Evolutionary conservation across 1,284 basidiomycete species (phyloP).

Genomic region (Earliella scabrosa): DNA sequence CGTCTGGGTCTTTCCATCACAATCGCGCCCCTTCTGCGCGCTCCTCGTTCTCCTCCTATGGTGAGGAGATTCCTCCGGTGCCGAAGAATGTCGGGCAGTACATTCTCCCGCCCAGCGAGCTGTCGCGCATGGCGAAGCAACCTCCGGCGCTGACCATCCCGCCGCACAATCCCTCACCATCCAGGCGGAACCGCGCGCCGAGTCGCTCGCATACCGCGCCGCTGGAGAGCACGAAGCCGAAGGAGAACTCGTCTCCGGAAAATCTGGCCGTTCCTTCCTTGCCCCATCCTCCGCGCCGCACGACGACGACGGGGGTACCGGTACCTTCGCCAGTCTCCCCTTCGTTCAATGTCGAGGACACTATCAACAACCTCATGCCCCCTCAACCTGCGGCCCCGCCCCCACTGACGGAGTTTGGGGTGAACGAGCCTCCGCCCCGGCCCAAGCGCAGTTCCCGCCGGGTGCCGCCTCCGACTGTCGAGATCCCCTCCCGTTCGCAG

Average conservation of each 20-base stretch:
- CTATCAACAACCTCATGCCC: constrained; percentile 35
- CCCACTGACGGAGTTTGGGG: constrained; percentile 34
- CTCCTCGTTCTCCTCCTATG: constrained; percentile 62
- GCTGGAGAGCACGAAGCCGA: constrained; percentile 6
- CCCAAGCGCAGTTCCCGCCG: constrained; percentile 34
- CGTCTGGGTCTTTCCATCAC: constrained; percentile 50
- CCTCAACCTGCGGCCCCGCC: constrained; percentile 20
- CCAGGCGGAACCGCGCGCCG: constrained; percentile 10
- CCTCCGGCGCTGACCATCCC: background rate
- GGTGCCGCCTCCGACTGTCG: constrained; percentile 24
- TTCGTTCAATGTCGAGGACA: constrained; percentile 36
- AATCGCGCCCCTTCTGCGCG: constrained; percentile 47
- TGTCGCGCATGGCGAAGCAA: constrained; percentile 35
- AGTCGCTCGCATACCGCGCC: constrained; percentile 29
- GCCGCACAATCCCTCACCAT: constrained; percentile 1
- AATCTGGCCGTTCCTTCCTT: constrained; percentile 29
- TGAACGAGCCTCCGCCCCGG: constrained; percentile 29
- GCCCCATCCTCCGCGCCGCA: constrained; percentile 35
- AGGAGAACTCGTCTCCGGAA: constrained; percentile 4
- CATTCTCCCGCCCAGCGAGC: constrained; percentile 57
- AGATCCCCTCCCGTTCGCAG: constrained; percentile 24
- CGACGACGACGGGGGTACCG: constrained; percentile 21
- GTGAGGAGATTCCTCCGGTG: constrained; percentile 46
- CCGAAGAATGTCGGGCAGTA: constrained; percentile 43
- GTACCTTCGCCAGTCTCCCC: constrained; percentile 36